These are phyloP conservation scores for Gymnopus androsaceus DNA, from an alignment of 1,284 basidiomycete species.

Conservation along the genomic window DNA sequence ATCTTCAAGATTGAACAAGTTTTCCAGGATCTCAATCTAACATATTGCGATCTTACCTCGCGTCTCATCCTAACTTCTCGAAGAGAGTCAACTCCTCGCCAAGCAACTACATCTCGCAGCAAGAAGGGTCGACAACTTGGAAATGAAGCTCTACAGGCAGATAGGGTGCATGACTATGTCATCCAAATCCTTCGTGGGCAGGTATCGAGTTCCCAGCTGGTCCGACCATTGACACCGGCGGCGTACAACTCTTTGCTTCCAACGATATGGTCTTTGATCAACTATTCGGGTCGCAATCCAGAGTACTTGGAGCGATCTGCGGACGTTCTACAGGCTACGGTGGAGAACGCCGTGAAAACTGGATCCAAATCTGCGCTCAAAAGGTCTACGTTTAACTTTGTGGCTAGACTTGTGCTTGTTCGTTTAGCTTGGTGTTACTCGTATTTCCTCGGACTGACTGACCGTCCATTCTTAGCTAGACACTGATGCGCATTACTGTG, in stretches of 20 bases:
- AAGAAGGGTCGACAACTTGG: not conserved
- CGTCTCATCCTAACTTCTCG: conserved; percentile 54
- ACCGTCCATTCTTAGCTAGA: conserved; percentile 51
- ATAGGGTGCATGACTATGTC: conserved; percentile 71
- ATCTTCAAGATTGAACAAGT: conserved; percentile 54
- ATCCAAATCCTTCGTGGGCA: conserved; percentile 65
- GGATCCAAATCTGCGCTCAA: conserved; percentile 65
- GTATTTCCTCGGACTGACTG: not conserved
- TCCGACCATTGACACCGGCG: conserved; percentile 54
- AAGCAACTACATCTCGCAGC: not conserved
- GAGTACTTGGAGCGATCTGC: conserved; percentile 29
- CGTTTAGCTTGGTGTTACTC: conserved; percentile 27
- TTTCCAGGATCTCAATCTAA: conserved; percentile 71
- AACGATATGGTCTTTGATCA: conserved; percentile 82
- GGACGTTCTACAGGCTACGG: conserved; percentile 48
- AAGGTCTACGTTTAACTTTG: conserved; percentile 67
- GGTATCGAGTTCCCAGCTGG: conserved; percentile 38
- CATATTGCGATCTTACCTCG: conserved; percentile 76
- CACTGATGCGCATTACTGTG: conserved; percentile 54
- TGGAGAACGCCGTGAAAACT: conserved; percentile 61
- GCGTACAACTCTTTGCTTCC: conserved; percentile 76
- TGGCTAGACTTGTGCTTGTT: conserved; percentile 70
- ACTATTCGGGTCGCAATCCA: conserved; percentile 31
- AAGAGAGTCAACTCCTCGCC: conserved; percentile 17
- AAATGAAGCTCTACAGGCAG: conserved; percentile 39